These are phyloP conservation scores for Keqinozyma sinolaborantium DNA, from an alignment of 1,139 yeast genomes.

Conservation along the genomic window DNA sequence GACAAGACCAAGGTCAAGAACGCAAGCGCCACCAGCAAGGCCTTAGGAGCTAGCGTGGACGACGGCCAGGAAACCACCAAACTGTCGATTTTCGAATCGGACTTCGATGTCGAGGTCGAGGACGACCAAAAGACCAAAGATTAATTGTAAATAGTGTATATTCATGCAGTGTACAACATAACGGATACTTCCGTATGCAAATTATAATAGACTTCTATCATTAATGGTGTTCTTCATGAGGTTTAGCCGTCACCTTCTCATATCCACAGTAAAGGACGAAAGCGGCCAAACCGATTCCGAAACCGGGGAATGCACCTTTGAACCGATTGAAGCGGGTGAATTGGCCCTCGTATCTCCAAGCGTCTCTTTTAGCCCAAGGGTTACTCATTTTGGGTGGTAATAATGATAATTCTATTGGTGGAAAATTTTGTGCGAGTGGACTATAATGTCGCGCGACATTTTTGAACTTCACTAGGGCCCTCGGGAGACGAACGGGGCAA, in stretches of 20 bases:
- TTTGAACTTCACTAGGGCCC: too few species aligned
- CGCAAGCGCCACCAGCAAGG: slow-evolving; percentile 36
- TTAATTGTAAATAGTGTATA: slow-evolving; percentile 1
- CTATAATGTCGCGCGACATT: too few species aligned
- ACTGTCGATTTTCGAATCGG: slow-evolving; percentile 27
- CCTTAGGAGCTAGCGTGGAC: slow-evolving; percentile 21
- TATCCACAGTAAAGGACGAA: slow-evolving; percentile 64
- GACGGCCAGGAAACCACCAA: slow-evolving; percentile 16
- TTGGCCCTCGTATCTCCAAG: slow-evolving; percentile 87
- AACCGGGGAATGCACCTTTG: slow-evolving; percentile 78
- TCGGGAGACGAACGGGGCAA: too few species aligned
- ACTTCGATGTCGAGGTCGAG: slow-evolving; percentile 8
- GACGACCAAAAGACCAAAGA: slow-evolving; percentile 1
- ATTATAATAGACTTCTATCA: slow-evolving; percentile 1
- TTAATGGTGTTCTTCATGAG: slow-evolving; percentile 29
- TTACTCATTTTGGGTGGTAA: slow-evolving; percentile 21
- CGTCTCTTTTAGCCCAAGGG: slow-evolving; percentile 70
- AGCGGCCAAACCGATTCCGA: slow-evolving; percentile 77
- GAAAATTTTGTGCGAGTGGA: too few species aligned
- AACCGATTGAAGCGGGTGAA: slow-evolving; percentile 71
- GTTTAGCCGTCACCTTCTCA: slow-evolving; percentile 48
- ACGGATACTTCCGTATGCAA: background rate
- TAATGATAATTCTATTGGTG: slow-evolving; percentile 8
- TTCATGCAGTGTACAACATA: slow-evolving; percentile 1
- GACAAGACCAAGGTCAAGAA: slow-evolving; percentile 49